Evolutionary conservation across 176 grass and related monocot species (phyloP), one percentile per base, ranked within the genome.

Genomic region (Musa troglodytarum): DNA sequence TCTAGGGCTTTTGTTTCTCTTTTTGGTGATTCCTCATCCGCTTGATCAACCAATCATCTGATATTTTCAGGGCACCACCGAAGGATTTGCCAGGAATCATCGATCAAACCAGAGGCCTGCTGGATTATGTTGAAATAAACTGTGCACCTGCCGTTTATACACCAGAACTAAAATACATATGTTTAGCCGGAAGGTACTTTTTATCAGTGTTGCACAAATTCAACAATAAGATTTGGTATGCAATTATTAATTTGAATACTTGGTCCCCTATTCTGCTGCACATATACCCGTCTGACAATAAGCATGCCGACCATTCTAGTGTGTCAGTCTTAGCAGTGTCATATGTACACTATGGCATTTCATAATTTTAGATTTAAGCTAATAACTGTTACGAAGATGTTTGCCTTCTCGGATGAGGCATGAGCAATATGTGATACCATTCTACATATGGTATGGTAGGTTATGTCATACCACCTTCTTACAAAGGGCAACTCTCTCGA

Each of bases 51-150:
- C 2, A 29, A 26, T 11, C 11, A 29, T 63, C 16, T 19, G 15
- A 9, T 77, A 6, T 12, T 53, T 77, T 25, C 55, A 98, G 88
- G 76, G 90, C 90, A 73, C 95, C 90, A 54, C 90, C 95, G 28
- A 93, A 91, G 70, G 88, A 76, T 50, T 68, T 87, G 59, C 34
- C 78, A 20, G 94, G 90, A 49, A 86, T 98, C 65, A 87, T 93
- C 65, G 94, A 98, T 78, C 94, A 98, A 82, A 98, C 94, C 28
- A 91, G 94, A 87, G 94, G 90, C 50, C 75, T 98, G 73, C 68
- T 98, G 69, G 53, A 90, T 84, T 89, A 98, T 23, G 94, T 93
- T 1, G 65, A 85, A 26, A 78, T 80, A 77, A 98, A 93, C 81
- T 98, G 95, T 61, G 75, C 95, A 29, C 86, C 90, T 8, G 90